Evolutionary conservation across 208 protist species (phyloP).

Genomic region (Wallacemonas sp.): DNA sequence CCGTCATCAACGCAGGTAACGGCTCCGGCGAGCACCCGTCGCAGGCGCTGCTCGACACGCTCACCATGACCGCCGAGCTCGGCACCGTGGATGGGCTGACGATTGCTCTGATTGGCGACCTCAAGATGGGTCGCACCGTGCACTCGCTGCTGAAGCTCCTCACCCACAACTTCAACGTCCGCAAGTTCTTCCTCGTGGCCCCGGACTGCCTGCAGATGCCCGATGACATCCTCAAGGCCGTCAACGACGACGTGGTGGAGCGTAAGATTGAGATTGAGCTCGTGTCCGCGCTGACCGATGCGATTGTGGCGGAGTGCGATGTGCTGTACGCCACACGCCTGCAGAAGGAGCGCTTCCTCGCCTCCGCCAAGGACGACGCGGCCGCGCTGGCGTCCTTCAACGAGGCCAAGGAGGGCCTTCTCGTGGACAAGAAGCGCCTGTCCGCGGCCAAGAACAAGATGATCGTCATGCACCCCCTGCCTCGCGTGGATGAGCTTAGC

Average conservation of each 20-base stretch:
- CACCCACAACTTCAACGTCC: constrained; percentile 82
- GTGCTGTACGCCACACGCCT: constrained; percentile 97
- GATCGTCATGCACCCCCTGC: constrained; percentile 98
- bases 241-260: constrained; percentile 41
- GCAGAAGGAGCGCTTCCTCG: constrained; percentile 97
- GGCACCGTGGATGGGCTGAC: constrained; percentile 88
- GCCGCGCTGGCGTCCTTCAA: constrained; percentile 85
- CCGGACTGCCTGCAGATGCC: constrained; percentile 92
- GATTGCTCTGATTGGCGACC: constrained; percentile 96
- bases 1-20: constrained; percentile 98
- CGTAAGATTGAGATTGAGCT: constrained; percentile 50
- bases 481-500: constrained; percentile 96
- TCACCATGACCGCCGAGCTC: constrained; percentile 96
- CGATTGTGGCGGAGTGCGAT: constrained; percentile 89
- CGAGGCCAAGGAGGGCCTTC: constrained; percentile 69
- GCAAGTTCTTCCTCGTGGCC: constrained; percentile 89
- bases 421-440: constrained; percentile 75
- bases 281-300: constrained; percentile 29
- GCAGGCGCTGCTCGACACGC: constrained; percentile 97
- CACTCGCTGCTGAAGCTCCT: constrained; percentile 95
- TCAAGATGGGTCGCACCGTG: constrained; percentile 97
- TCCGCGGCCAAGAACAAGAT: constrained; percentile 83
- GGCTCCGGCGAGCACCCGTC: constrained; percentile 98
- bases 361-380: constrained; percentile 39
- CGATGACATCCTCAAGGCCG: constrained; percentile 62